Conservation (phyloP, 2,329 filamentous ascomycete genomes). For the Fusarium luffae region DNA sequence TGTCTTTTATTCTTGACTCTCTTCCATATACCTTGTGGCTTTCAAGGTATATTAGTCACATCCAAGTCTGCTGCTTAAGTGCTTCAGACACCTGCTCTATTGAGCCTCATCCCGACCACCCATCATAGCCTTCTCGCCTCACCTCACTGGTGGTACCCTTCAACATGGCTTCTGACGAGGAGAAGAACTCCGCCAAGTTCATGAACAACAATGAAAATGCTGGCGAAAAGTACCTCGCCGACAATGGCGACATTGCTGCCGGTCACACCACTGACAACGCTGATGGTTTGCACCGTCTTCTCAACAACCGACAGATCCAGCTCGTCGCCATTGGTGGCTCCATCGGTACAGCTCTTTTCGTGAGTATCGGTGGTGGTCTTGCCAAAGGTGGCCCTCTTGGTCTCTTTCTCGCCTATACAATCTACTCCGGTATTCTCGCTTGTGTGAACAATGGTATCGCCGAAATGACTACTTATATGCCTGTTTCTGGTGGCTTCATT, state of each 20-base stretch:
- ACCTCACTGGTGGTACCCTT: conserved; percentile 14
- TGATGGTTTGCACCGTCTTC: conserved; percentile 58
- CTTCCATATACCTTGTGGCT: conserved; percentile 13
- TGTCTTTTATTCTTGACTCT: conserved; percentile 9
- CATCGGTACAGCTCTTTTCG: conserved; percentile 69
- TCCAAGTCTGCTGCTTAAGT: conserved; percentile 39
- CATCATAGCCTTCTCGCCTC: not conserved
- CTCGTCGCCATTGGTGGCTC: conserved; percentile 69
- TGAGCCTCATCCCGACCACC: conserved; percentile 28
- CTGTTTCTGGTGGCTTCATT: conserved; percentile 71
- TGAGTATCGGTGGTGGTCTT: conserved; percentile 69
- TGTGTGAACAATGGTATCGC: conserved; percentile 74
- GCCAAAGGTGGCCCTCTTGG: conserved; percentile 58
- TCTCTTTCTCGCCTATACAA: conserved; percentile 67
- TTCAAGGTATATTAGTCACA: conserved; percentile 21
- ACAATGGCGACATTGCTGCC: conserved; percentile 43
- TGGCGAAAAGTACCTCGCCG: conserved; percentile 33
- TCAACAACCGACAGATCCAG: conserved; percentile 67
- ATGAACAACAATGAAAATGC: conserved; percentile 40
- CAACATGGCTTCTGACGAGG: conserved; percentile 44
- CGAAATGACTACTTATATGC: conserved; percentile 72
- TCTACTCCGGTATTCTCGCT: conserved; percentile 66
- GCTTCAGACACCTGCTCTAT: conserved; percentile 33
- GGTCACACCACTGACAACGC: conserved; percentile 48
- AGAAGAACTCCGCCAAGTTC: conserved; percentile 45